Percentiles rank a stretch among this genome's conserved stretches.
Conservation (phyloP, 495 filamentous ascomycete species). For the Parathielavia appendiculata region DNA sequence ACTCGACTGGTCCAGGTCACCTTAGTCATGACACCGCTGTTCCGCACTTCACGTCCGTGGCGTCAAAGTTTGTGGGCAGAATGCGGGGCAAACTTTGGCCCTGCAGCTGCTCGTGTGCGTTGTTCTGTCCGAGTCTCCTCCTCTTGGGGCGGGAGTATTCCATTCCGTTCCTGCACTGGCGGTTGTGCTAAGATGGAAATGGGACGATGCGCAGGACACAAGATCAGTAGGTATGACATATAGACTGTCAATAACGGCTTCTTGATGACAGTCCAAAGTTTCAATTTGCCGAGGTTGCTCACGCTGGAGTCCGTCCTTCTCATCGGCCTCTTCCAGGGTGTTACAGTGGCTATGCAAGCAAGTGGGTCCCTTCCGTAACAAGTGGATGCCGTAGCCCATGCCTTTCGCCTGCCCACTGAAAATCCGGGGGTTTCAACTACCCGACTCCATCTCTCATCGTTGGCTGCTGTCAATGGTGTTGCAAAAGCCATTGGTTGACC, state of each 20-base stretch:
- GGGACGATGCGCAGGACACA: background rate
- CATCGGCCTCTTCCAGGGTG: too few species aligned
- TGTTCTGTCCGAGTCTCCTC: background rate
- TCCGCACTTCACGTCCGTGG: background rate
- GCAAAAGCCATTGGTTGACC: background rate
- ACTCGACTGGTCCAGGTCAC: background rate
- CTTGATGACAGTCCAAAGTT: too few species aligned
- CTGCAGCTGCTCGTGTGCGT: conserved; percentile 12
- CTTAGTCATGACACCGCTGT: background rate
- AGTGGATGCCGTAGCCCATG: background rate
- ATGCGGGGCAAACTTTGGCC: background rate
- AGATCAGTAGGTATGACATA: background rate
- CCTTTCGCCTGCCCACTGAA: background rate
- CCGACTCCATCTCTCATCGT: background rate
- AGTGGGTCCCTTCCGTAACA: too few species aligned
- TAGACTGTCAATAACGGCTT: background rate
- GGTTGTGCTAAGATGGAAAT: background rate
- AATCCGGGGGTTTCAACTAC: background rate
- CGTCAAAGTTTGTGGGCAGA: conserved; percentile 1
- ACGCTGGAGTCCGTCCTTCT: too few species aligned
- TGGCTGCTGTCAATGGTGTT: background rate
- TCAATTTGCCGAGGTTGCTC: too few species aligned
- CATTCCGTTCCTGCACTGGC: background rate
- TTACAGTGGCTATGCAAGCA: too few species aligned
- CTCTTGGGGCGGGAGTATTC: background rate